These are phyloP conservation scores for Phalaenopsis equestris DNA, from an alignment of 106 monocot genomes.

Conservation along the genomic window DNA sequence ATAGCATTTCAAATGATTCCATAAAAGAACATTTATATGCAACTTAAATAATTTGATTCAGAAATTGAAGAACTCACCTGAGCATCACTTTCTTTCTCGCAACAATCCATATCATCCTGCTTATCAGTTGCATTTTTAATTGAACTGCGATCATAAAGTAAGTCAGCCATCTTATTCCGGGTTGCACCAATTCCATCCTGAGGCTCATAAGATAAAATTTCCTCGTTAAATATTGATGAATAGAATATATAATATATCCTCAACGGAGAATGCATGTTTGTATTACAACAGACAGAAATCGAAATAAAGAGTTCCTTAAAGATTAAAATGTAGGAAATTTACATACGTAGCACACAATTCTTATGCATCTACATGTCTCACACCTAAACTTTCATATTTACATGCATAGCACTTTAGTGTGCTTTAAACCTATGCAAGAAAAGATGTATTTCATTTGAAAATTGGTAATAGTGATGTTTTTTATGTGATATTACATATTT, in stretches of 20 bases:
- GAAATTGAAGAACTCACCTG: slow-evolving; percentile 43
- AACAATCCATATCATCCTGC: slow-evolving; percentile 33
- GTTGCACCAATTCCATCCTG: slow-evolving; percentile 19
- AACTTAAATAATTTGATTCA: not conserved
- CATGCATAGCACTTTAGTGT: too few species aligned
- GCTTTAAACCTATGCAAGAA: too few species aligned
- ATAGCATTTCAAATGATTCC: not conserved
- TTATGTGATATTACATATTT: too few species aligned
- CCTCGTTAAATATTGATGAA: slow-evolving; percentile 28
- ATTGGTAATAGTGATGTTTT: too few species aligned
- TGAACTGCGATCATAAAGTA: slow-evolving; percentile 22
- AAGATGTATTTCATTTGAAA: too few species aligned
- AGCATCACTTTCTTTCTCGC: slow-evolving; percentile 73
- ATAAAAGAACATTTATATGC: not conserved
- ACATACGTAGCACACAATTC: too few species aligned
- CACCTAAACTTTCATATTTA: too few species aligned
- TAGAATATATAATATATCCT: not conserved
- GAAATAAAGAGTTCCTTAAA: not conserved
- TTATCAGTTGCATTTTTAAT: slow-evolving; percentile 19
- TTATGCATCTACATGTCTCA: too few species aligned
- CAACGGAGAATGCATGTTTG: not conserved
- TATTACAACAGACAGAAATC: not conserved
- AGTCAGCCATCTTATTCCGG: slow-evolving; percentile 11
- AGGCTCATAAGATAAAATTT: slow-evolving; percentile 13
- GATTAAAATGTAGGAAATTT: not conserved